Base-by-base conservation (phyloP, 441 rosid species). In the Syzygium malaccense region DNA sequence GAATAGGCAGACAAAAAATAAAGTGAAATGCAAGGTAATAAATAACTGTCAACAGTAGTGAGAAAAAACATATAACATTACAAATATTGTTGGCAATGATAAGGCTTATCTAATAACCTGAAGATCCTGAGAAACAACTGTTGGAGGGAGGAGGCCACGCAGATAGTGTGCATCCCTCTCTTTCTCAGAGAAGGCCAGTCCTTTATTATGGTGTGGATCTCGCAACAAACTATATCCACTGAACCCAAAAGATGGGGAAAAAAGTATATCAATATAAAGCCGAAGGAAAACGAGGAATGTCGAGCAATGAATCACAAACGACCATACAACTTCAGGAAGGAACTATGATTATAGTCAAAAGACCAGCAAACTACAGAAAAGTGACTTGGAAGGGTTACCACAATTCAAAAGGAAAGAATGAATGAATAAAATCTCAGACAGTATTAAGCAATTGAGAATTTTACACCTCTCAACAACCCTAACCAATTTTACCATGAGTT, bases 141-240 rank as follows among this genome's bases (percentile, higher is more conserved):
- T n/a, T 49, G 90, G 88, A 11, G 90, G 90, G 49, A 86, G 90
- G 15, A 89, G 90, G 51, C 90, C 90, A 20, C 88, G 88, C 37
- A 89, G 88, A 64, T 89, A 89, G 75, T 89, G 90, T 12, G 90
- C 64, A 86, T 89, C 88, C 66, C 90, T 57, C 75, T 89, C 90
- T 83, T 89, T 89, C 79, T 80, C 88, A 53, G 88, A 79, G 86
- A 89, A 89, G 32, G 90, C 90, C 53, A 89, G 90, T 25, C 88
- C 90, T 83, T 89, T 89, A 80, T 89, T 89, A 60, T 89, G 90
- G 86, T 89, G 88, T 25, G 90, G 90, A 80, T 86, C 83, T 32
- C 90, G 88, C 62, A 89, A 87, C 60, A 89, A 62, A 75, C 55
- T 86, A 89, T 89, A 89, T 18, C 90, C 90, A 86, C 90, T 89